Conservation (phyloP, 768 basidiomycete genomes). For the Asterophora parasitica region DNA sequence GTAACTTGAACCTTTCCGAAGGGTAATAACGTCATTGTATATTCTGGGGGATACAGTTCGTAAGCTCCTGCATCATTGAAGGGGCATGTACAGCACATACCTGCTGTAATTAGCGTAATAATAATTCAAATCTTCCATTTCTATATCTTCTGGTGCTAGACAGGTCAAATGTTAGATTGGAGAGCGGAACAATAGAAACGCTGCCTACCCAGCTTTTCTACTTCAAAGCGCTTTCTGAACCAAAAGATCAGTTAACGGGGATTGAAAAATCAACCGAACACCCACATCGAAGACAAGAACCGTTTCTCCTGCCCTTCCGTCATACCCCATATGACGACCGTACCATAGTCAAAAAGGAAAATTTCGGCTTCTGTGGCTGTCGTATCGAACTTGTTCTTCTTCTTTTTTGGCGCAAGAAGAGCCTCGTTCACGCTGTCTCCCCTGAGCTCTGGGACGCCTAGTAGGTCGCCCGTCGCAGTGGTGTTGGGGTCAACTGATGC, state of each 20-base stretch:
- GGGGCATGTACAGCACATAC: slow-evolving; percentile 34
- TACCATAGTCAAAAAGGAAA: slow-evolving; percentile 91
- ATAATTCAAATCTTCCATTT: slow-evolving; percentile 96
- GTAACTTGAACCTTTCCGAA: slow-evolving; percentile 91
- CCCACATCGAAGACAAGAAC: slow-evolving; percentile 87
- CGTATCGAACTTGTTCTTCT: slow-evolving; percentile 64
- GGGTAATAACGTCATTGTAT: slow-evolving; percentile 96
- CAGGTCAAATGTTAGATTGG: slow-evolving; percentile 3
- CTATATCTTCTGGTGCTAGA: slow-evolving; percentile 78
- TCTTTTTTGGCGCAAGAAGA: slow-evolving; percentile 37
- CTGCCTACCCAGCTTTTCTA: slow-evolving; percentile 72
- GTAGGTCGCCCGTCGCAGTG: slow-evolving; percentile 66
- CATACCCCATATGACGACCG: slow-evolving; percentile 98
- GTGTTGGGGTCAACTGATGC: slow-evolving; percentile 24
- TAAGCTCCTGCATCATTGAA: slow-evolving; percentile 2
- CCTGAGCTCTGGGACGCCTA: slow-evolving; percentile 71
- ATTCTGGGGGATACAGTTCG: slow-evolving; percentile 46
- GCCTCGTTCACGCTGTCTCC: slow-evolving; percentile 26
- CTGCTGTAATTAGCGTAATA: slow-evolving; percentile 97
- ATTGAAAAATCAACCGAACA: slow-evolving; percentile 11
- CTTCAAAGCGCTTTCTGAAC: slow-evolving; percentile 85
- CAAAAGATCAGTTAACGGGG: slow-evolving; percentile 10
- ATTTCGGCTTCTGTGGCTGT: slow-evolving; percentile 76
- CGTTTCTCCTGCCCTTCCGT: slow-evolving; percentile 87
- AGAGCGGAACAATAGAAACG: slow-evolving; percentile 1